Percentiles rank a stretch among this genome's conserved stretches.
Conservation (phyloP, 345 rosid species). For the Gossypium sturtianum region DNA sequence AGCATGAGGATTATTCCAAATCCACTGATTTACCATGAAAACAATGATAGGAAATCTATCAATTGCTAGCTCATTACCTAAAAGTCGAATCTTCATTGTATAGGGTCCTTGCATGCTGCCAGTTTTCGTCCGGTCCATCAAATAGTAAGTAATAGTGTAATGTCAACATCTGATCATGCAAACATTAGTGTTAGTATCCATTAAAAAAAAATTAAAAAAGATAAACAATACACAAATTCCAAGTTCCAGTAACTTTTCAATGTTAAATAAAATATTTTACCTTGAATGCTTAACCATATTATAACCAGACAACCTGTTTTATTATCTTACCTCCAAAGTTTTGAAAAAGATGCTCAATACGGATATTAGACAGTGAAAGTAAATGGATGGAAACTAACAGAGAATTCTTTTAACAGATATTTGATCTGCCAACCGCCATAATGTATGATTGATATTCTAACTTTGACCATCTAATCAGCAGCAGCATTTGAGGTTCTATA, state of each 20-base stretch:
- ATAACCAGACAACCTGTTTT: neutral
- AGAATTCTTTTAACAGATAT: neutral
- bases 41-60: neutral
- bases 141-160: slow-evolving; percentile 92
- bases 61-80: slow-evolving; percentile 40
- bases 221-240: neutral
- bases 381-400: neutral
- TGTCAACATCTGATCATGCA: slow-evolving; percentile 64
- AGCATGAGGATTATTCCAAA: neutral
- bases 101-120: slow-evolving; percentile 65
- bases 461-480: neutral
- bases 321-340: neutral
- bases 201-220: neutral
- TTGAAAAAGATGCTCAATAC: neutral
- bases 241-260: neutral
- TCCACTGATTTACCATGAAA: neutral
- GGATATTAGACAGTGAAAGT: neutral
- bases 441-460: neutral
- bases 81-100: slow-evolving; percentile 64
- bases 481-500: neutral
- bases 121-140: slow-evolving; percentile 76
- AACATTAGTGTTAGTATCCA: neutral
- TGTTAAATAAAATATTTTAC: neutral
- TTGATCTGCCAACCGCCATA: neutral
- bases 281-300: neutral